These are phyloP conservation scores for Colletotrichum somersetense DNA, from an alignment of 2,329 filamentous ascomycete species.

Conservation along the genomic window DNA sequence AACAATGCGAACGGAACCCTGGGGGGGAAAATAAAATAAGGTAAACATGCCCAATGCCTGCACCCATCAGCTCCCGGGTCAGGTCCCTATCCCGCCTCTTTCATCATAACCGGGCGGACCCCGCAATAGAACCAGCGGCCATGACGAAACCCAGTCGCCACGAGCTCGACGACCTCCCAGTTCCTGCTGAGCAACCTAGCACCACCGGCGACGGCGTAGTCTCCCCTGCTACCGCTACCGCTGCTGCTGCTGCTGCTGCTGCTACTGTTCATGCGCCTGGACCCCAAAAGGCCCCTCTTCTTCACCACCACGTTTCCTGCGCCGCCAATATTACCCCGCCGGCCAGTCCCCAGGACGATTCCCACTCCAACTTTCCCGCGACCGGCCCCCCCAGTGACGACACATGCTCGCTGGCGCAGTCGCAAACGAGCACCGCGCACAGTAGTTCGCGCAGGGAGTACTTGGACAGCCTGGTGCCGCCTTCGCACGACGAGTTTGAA, in stretches of 20 bases:
- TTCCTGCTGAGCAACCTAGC: slow-evolving; percentile 9
- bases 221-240: background rate
- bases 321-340: slow-evolving; percentile 39
- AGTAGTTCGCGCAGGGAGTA: slow-evolving; percentile 55
- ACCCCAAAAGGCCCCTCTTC: slow-evolving; percentile 28
- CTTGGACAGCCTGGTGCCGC: slow-evolving; percentile 63
- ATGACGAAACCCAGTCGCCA: slow-evolving; percentile 37
- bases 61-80: slow-evolving; percentile 32
- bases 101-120: slow-evolving; percentile 31
- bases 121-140: slow-evolving; percentile 17
- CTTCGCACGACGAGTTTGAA: slow-evolving; percentile 60
- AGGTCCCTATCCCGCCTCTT: slow-evolving; percentile 31
- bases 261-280: slow-evolving; percentile 15
- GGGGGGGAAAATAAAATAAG: background rate
- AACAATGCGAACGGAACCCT: background rate
- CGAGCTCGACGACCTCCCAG: slow-evolving; percentile 9
- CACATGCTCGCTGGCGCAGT: slow-evolving; percentile 38
- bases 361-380: slow-evolving; percentile 20
- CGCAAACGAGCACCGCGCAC: slow-evolving; percentile 29
- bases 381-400: slow-evolving; percentile 32
- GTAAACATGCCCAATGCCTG: slow-evolving; percentile 28
- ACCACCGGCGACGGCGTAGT: background rate
- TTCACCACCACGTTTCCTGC: slow-evolving; percentile 27
- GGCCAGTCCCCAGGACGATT: slow-evolving; percentile 29
- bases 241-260: slow-evolving; percentile 4